phyloP scores from a whole-genome alignment of 495 filamentous ascomycete species.

The Cladorrhinum samala region DNA sequence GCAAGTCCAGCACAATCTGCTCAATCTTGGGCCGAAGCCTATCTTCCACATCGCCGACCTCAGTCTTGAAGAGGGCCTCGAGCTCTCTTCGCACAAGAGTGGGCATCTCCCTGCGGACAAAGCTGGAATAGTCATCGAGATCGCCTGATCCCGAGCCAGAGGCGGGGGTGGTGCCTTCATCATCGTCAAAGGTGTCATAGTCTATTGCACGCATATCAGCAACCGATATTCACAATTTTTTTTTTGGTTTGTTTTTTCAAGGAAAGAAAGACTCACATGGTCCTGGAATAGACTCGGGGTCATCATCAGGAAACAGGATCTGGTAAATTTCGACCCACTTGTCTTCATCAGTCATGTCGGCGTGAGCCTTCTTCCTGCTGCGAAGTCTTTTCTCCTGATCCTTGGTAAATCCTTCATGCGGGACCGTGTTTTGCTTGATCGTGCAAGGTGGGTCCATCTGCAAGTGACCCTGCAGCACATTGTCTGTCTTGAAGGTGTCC shows the following conservation, averaged over 20 bases:
- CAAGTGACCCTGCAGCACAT: slow-evolving; percentile 14
- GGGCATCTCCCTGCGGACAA: slow-evolving; percentile 27
- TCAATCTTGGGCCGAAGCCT: slow-evolving; percentile 18
- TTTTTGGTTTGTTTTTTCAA: too few relatives aligned
- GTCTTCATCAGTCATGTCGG: slow-evolving; percentile 37
- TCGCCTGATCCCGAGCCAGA: slow-evolving; percentile 10
- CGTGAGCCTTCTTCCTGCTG: slow-evolving; percentile 33
- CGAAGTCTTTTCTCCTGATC: slow-evolving; percentile 31
- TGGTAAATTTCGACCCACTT: slow-evolving; percentile 41
- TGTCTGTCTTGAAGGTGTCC: slow-evolving; percentile 19
- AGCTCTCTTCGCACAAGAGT: slow-evolving; percentile 25
- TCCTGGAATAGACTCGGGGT: slow-evolving; percentile 28
- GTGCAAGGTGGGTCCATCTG: slow-evolving; percentile 26
- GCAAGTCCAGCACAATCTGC: slow-evolving; percentile 20
- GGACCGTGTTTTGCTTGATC: slow-evolving; percentile 7
- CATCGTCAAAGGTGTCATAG: slow-evolving; percentile 22
- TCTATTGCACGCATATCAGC: slow-evolving; percentile 18
- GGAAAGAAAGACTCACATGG: slow-evolving; percentile 27
- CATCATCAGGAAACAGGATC: slow-evolving; percentile 38
- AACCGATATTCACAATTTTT: not conserved
- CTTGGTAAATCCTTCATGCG: slow-evolving; percentile 24
- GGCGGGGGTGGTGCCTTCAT: slow-evolving; percentile 12
- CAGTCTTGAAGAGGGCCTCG: slow-evolving; percentile 19
- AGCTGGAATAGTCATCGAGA: slow-evolving; percentile 24
- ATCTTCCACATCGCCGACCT: slow-evolving; percentile 22